phyloP scores from a whole-genome alignment of 371 early-diverging fungal species.

The Zychaea mexicana region DNA sequence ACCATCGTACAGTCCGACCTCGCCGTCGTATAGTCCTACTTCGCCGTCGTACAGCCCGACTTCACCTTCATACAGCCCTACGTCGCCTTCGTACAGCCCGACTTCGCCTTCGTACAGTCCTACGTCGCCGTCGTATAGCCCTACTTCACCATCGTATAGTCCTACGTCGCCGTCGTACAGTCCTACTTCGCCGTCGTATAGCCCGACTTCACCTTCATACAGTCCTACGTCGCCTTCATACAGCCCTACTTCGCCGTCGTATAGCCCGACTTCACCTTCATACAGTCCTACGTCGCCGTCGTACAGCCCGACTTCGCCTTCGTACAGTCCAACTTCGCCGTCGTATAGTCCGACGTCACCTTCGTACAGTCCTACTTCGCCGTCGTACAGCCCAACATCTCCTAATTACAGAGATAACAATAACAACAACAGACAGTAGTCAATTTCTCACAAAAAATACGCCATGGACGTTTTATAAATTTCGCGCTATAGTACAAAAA shows the following conservation, averaged over 20 bases:
- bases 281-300: conserved; percentile 75
- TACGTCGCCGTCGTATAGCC: conserved; percentile 72
- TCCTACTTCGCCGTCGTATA: conserved; percentile 66
- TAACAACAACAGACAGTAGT: no score
- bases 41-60: conserved; percentile 58
- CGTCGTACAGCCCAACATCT: conserved; percentile 18
- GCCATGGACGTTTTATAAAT: no score
- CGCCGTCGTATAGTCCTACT: conserved; percentile 78
- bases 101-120: conserved; percentile 61
- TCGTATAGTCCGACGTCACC: conserved; percentile 75
- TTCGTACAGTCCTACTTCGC: conserved; percentile 61
- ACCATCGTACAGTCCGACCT: conserved; percentile 77
- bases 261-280: conserved; percentile 72
- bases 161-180: conserved; percentile 69
- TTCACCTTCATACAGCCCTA: conserved; percentile 53
- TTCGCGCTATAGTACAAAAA: no score
- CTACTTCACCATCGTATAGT: conserved; percentile 64
- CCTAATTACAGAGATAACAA: not conserved
- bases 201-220: conserved; percentile 61
- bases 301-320: conserved; percentile 79
- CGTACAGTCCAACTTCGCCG: conserved; percentile 76
- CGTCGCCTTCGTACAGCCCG: conserved; percentile 58
- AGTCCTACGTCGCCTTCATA: conserved; percentile 59
- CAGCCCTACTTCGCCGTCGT: conserved; percentile 71
- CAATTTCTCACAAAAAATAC: no score